phyloP scores from a whole-genome alignment of 1,284 basidiomycete genomes.

The Ustilago sp. region DNA sequence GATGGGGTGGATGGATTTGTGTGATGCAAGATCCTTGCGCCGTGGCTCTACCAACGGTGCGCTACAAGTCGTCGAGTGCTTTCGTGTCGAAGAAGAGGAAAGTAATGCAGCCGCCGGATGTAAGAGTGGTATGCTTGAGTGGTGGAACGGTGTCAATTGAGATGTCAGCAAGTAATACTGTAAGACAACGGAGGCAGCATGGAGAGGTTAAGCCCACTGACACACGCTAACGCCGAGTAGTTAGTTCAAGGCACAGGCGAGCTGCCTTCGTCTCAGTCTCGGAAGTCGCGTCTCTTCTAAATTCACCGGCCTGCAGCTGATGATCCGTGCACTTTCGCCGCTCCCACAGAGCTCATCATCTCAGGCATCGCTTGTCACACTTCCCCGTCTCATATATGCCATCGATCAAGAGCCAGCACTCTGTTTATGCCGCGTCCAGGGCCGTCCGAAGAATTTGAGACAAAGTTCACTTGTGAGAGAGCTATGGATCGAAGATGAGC shows the following conservation, averaged over 20 bases:
- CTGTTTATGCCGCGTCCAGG: neutral
- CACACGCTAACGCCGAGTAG: conserved; percentile 5
- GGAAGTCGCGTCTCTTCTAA: conserved; percentile 5
- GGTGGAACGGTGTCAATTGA: neutral
- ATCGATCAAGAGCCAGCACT: neutral
- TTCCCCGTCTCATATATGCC: neutral
- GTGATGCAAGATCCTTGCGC: neutral
- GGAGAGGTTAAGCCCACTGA: neutral
- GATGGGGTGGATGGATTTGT: neutral
- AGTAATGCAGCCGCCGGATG: neutral
- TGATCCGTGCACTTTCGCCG: neutral
- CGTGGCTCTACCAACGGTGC: neutral
- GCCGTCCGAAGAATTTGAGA: neutral
- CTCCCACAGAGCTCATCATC: neutral
- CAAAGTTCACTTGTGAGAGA: neutral
- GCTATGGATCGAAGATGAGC: neutral
- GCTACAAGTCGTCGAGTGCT: neutral
- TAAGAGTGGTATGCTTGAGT: neutral
- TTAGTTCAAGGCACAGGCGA: neutral
- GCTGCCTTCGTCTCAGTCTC: neutral
- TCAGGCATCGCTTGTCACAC: neutral
- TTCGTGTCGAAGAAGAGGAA: neutral
- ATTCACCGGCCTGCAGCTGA: neutral
- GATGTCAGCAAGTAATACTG: neutral
- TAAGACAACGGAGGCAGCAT: neutral